Percentiles rank a stretch among this genome's conserved stretches.
Conservation (phyloP, 257 asterid genomes). For the Henckelia pumila region DNA sequence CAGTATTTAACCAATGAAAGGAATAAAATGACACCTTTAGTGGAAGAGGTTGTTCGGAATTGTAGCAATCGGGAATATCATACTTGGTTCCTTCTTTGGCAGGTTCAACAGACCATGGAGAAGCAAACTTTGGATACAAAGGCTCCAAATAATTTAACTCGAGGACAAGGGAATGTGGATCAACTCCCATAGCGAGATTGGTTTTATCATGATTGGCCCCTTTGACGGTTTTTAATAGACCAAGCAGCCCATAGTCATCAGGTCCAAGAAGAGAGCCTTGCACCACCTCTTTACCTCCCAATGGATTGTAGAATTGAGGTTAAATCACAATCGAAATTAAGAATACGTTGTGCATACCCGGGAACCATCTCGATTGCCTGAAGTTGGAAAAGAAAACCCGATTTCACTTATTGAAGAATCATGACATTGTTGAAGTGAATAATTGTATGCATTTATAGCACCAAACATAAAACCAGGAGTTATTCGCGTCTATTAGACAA, state of each 20-base stretch:
- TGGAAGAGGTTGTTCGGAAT: slow-evolving; percentile 55
- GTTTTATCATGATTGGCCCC: slow-evolving; percentile 60
- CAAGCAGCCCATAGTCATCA: slow-evolving; percentile 72
- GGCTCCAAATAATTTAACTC: too few relatives aligned
- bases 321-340: too few relatives aligned
- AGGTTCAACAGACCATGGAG: slow-evolving; percentile 95
- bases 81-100: slow-evolving; percentile 80
- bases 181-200: slow-evolving; percentile 75
- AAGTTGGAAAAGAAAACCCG: too few relatives aligned
- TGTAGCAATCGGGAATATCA: slow-evolving; percentile 67
- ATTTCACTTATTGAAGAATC: too few relatives aligned
- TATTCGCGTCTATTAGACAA: too few relatives aligned
- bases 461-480: too few relatives aligned
- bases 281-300: slow-evolving; percentile 58
- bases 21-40: slow-evolving; percentile 47
- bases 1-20: slow-evolving; percentile 16
- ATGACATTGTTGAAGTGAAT: too few relatives aligned
- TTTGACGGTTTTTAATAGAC: slow-evolving; percentile 63
- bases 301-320: slow-evolving; percentile 58
- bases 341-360: too few relatives aligned
- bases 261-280: slow-evolving; percentile 50
- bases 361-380: too few relatives aligned
- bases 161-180: slow-evolving; percentile 76
- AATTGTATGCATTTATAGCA: too few relatives aligned
- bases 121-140: slow-evolving; percentile 74